A percentile compares a stretch with the other conserved stretches of the same genome.
Evolutionary conservation across 306 rosid species (phyloP).

Genomic region (Gynostemma pentaphyllum): DNA sequence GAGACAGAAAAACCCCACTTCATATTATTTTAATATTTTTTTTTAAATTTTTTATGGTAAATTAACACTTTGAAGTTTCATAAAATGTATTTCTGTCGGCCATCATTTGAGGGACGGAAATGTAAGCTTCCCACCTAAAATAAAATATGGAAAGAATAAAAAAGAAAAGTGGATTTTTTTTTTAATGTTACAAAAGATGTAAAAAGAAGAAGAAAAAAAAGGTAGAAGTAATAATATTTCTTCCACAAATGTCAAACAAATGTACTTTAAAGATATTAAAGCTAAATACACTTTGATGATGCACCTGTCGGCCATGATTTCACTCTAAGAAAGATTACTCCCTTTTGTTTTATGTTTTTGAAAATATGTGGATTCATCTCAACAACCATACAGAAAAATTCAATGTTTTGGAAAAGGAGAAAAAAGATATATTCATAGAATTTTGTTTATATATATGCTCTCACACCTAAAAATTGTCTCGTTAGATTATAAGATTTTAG

Average conservation of each 20-base stretch:
- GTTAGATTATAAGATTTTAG: too few species aligned
- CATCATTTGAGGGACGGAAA: constrained; percentile 60
- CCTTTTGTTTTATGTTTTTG: neutral
- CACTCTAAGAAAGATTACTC: constrained; percentile 1
- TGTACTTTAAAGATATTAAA: constrained; percentile 70
- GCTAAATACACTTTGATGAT: constrained; percentile 43
- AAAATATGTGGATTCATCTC: neutral
- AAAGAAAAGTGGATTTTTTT: neutral
- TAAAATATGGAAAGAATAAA: constrained; percentile 19
- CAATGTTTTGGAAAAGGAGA: too few species aligned
- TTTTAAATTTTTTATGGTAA: neutral
- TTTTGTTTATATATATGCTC: too few species aligned
- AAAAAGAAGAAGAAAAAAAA: neutral
- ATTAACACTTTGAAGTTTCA: constrained; percentile 55
- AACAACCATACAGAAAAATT: neutral
- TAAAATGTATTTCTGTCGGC: constrained; percentile 60
- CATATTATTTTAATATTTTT: constrained; percentile 10
- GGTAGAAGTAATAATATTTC: constrained; percentile 28
- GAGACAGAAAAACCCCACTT: constrained; percentile 64
- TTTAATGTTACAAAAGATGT: neutral
- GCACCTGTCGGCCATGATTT: constrained; percentile 85
- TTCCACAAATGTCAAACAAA: constrained; percentile 45
- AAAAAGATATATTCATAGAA: too few species aligned
- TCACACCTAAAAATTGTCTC: too few species aligned
- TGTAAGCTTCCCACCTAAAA: constrained; percentile 44